Evolutionary conservation across 1,139 yeast genomes (phyloP).

Genomic region (Casaregolazyma lundiana): DNA sequence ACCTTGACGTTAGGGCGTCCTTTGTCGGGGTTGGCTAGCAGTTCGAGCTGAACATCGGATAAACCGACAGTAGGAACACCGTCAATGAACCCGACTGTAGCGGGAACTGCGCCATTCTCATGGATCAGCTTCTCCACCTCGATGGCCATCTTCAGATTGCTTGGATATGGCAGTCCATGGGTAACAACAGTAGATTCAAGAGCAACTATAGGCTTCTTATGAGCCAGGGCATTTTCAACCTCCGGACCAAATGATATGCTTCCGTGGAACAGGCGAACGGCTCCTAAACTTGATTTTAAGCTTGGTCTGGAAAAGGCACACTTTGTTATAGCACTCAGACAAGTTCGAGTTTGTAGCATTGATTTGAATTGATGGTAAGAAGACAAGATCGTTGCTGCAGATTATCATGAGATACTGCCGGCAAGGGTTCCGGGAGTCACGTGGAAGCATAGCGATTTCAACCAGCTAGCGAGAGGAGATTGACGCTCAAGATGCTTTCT

Average conservation of each 20-base stretch:
- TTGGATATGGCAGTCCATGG: constrained; percentile 85
- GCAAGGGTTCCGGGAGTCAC: too few species aligned
- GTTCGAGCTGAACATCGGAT: constrained; percentile 41
- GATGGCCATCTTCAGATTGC: constrained; percentile 66
- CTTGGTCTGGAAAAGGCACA: neutral
- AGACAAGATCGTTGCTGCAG: neutral
- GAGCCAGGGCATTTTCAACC: constrained; percentile 53
- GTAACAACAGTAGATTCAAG: constrained; percentile 84
- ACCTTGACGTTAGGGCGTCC: constrained; percentile 48
- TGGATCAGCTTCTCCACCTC: constrained; percentile 62
- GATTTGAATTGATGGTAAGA: neutral
- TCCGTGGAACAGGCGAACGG: neutral
- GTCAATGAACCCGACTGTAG: constrained; percentile 72
- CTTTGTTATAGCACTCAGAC: neutral
- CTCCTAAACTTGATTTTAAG: neutral
- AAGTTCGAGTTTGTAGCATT: neutral
- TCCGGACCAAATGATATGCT: constrained; percentile 45
- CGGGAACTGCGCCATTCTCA: constrained; percentile 68
- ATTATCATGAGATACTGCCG: neutral
- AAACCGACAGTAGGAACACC: constrained; percentile 75
- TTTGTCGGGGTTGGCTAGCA: constrained; percentile 39
- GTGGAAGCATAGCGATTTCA: too few species aligned
- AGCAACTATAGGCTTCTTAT: constrained; percentile 64
- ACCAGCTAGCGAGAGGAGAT: too few species aligned
- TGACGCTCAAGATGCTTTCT: too few species aligned